Evolutionary conservation across 1,284 basidiomycete species (phyloP).

Genomic region (Pascua guehoae): DNA sequence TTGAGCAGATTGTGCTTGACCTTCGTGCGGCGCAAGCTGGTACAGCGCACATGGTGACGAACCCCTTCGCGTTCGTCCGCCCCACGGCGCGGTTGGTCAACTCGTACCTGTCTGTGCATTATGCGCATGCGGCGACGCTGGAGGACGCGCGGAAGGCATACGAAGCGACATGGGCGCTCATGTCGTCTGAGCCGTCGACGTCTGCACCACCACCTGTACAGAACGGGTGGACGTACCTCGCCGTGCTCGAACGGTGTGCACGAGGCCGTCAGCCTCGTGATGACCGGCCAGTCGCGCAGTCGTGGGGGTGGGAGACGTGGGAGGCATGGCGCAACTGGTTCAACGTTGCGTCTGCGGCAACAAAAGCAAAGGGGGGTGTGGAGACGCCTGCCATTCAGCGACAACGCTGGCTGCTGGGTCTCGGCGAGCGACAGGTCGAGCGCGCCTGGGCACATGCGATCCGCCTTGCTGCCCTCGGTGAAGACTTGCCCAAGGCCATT

Average conservation of each 20-base stretch:
- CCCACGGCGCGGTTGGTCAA: constrained; percentile 67
- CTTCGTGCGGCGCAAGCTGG: constrained; percentile 13
- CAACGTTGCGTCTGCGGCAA: background rate
- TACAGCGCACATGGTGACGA: constrained; percentile 21
- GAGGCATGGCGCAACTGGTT: constrained; percentile 24
- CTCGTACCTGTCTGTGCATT: constrained; percentile 73
- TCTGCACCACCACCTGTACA: constrained; percentile 28
- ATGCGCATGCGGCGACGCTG: constrained; percentile 53
- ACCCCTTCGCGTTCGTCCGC: constrained; percentile 60
- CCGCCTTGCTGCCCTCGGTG: constrained; percentile 29
- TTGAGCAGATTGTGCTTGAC: constrained; percentile 65
- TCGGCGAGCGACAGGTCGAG: constrained; percentile 42
- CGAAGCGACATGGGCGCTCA: constrained; percentile 27
- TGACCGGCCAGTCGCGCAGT: constrained; percentile 18
- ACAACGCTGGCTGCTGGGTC: constrained; percentile 27
- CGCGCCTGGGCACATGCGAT: constrained; percentile 38
- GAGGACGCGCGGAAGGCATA: constrained; percentile 49
- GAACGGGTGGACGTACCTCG: constrained; percentile 60
- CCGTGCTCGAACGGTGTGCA: constrained; percentile 66
- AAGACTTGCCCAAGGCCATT: constrained; percentile 7
- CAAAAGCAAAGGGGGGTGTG: background rate
- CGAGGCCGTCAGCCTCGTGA: constrained; percentile 16
- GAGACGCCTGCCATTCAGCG: constrained; percentile 3
- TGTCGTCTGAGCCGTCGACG: constrained; percentile 36
- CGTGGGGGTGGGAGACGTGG: constrained; percentile 36